A percentile compares a stretch with the other conserved stretches of the same genome.
phyloP scores from a whole-genome alignment of 2,329 filamentous ascomycete species.

The Fusarium veterinarium region DNA sequence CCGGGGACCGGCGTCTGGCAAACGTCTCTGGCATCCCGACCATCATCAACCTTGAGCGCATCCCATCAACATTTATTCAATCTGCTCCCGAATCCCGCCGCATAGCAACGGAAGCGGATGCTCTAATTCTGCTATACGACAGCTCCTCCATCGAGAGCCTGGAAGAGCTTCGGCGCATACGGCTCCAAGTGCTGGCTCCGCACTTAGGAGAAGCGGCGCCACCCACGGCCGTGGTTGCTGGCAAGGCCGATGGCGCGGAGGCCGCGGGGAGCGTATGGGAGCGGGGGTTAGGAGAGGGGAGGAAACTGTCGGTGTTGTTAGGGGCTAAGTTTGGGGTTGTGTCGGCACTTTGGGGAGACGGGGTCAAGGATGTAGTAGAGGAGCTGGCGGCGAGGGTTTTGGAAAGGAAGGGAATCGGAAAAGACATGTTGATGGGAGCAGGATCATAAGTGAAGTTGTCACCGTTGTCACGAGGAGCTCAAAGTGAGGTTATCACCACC shows the following conservation, averaged over 20 bases:
- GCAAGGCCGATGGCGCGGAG: slow-evolving; percentile 30
- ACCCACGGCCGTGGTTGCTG: slow-evolving; percentile 26
- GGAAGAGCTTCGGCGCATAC: slow-evolving; percentile 23
- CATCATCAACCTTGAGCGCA: slow-evolving; percentile 27
- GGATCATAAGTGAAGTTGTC: not conserved
- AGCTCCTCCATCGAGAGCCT: slow-evolving; percentile 14
- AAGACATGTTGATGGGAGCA: slow-evolving; percentile 5
- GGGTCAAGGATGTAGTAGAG: slow-evolving; percentile 35
- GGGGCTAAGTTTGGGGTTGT: slow-evolving; percentile 31
- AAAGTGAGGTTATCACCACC: not conserved
- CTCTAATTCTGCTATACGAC: slow-evolving; percentile 33
- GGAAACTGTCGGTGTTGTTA: slow-evolving; percentile 24
- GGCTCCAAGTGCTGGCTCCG: slow-evolving; percentile 18
- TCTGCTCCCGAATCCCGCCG: slow-evolving; percentile 8
- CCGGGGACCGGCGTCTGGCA: slow-evolving; percentile 21
- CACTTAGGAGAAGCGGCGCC: slow-evolving; percentile 10
- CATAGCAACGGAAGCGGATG: slow-evolving; percentile 26
- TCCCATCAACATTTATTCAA: slow-evolving; percentile 28
- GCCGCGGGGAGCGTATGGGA: slow-evolving; percentile 29
- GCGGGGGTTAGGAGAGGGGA: slow-evolving; percentile 14
- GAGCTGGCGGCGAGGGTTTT: slow-evolving; percentile 31
- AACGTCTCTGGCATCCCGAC: slow-evolving; percentile 22
- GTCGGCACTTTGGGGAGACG: slow-evolving; percentile 35
- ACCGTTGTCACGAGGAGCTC: not conserved
- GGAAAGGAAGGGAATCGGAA: slow-evolving; percentile 16